Base-by-base conservation (phyloP, 2,329 filamentous ascomycete genomes). In the Seiridium cupressi region DNA sequence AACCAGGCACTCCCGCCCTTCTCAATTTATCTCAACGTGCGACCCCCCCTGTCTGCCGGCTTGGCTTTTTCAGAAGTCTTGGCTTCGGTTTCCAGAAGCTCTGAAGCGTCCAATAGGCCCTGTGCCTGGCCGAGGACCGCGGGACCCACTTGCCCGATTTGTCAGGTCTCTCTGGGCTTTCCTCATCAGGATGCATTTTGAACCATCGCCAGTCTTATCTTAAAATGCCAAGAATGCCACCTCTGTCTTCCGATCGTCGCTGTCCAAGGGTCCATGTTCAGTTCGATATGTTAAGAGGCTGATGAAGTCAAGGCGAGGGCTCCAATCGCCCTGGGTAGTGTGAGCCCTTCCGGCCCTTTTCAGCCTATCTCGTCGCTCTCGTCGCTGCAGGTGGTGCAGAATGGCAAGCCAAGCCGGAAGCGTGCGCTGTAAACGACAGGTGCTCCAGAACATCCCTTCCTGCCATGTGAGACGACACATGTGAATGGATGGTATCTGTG, bases 401-500 rank as follows among this genome's bases (percentile, higher is more conserved):
- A 65, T 56, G 64, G 62, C 65, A 58, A 58, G 62, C 57, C 44
- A 31, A 59, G 62, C 66, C 69, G 69, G 68, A 56, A 70, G 70
- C 69, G 67, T 66, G 60, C 59, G 32, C 55, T 46, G 38, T 40
- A 71, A 69, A 70, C 64, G 62, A 70, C 67, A 71, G 65, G 69
- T 71, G 69, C 31, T 71, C 66, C 68, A 62, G 58, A 65, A 62
- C 56, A 35, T 60, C 44, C 32, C 9, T 26, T 32, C 34, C 42
- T 35, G 11, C 38, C 18, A 57, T 58, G 55, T 58, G 55, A 58
- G 44, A 51, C 44, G 26, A 26, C 44, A 40, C 46, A 58, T 58
- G 55, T 58, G 55, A 58, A 58, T 26, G 3, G 26, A 36, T 38
- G 26, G 34, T 26, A 34, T 44, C n/a, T 13, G 34, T 34, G 18